Percentiles rank a stretch among this genome's conserved stretches.
Conservation (phyloP, 768 basidiomycete species). For the Cystofilobasidium ferigula region DNA sequence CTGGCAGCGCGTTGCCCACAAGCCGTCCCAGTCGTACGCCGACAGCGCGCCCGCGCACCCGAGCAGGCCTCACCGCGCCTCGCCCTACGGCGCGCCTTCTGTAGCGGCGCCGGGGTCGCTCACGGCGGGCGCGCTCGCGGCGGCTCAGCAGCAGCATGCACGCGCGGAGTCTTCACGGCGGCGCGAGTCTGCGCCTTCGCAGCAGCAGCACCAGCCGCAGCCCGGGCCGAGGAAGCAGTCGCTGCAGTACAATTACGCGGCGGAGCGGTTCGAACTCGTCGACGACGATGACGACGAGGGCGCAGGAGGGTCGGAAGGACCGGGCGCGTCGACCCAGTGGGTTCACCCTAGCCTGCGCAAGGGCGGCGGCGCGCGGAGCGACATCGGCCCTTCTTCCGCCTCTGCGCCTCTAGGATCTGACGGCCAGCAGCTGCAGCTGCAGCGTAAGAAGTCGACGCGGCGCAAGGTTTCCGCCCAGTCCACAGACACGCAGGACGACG, state of each 20-base stretch:
- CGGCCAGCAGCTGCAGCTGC: not conserved
- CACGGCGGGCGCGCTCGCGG: constrained; percentile 1
- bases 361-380: not conserved
- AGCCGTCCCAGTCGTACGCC: constrained; percentile 20
- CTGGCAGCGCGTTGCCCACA: constrained; percentile 16
- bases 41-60: constrained; percentile 6
- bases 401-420: too few species aligned
- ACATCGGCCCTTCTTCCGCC: not conserved
- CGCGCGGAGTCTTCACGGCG: not conserved
- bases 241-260: constrained; percentile 1
- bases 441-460: not conserved
- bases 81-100: not conserved
- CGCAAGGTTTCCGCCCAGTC: not conserved
- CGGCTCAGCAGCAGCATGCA: not conserved
- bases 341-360: not conserved
- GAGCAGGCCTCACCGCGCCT: not conserved
- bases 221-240: not conserved
- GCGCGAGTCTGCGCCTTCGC: not conserved
- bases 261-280: not conserved
- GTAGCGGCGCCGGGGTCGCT: not conserved
- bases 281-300: not conserved
- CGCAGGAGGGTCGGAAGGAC: not conserved
- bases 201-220: not conserved
- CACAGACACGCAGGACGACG: not conserved
- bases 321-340: not conserved